Evolutionary conservation across 345 rosid genomes (phyloP).

Genomic region (Lumnitzera racemosa): DNA sequence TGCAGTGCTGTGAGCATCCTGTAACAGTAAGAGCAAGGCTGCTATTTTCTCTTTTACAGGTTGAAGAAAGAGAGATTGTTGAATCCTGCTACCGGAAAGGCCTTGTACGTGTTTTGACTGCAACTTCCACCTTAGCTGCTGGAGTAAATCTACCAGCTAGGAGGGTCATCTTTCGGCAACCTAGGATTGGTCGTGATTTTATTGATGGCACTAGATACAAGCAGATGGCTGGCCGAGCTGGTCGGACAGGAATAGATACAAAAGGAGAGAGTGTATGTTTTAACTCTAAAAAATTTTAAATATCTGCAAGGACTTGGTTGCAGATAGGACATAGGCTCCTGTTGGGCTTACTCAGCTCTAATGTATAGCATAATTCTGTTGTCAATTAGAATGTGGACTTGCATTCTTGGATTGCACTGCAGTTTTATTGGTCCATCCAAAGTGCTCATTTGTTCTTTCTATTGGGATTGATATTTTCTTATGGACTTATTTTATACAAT

Average conservation of each 20-base stretch:
- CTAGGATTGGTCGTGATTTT: constrained; percentile 92
- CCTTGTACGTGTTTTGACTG: constrained; percentile 82
- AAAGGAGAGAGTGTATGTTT: constrained; percentile 95
- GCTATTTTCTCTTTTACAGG: constrained; percentile 35
- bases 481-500: too few species aligned
- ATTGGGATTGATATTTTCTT: too few species aligned
- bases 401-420: background rate
- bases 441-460: too few species aligned
- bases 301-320: background rate
- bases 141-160: constrained; percentile 98
- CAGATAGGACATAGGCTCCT: background rate
- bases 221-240: constrained; percentile 99
- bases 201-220: constrained; percentile 94
- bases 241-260: constrained; percentile 97
- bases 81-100: constrained; percentile 91
- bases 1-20: too few species aligned
- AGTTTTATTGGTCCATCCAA: too few species aligned
- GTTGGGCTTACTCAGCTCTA: background rate
- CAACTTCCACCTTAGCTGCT: constrained; percentile 97
- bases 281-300: constrained; percentile 2
- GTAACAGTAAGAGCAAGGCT: too few species aligned
- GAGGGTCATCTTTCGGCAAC: constrained; percentile 97
- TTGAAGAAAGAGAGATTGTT: constrained; percentile 93
- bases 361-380: background rate
- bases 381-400: background rate